Conservation (phyloP, 768 basidiomycete genomes). For the Mycena kentingensis region DNA sequence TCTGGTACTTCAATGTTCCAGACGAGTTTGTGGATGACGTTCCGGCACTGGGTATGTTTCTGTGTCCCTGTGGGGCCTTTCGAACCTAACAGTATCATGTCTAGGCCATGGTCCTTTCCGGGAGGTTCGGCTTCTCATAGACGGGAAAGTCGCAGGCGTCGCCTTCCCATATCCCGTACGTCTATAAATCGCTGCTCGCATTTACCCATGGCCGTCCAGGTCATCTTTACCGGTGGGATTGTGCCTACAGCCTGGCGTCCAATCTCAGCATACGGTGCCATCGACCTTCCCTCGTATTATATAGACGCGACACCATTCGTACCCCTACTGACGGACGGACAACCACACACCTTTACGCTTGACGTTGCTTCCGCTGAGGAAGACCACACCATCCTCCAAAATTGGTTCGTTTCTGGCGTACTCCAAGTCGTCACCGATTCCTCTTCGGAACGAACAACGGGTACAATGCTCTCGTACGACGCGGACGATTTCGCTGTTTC, state of each 20-base stretch:
- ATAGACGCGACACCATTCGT: slow-evolving; percentile 79
- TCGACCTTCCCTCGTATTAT: slow-evolving; percentile 78
- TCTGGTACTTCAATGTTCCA: slow-evolving; percentile 68
- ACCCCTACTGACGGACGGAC: slow-evolving; percentile 65
- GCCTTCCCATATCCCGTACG: slow-evolving; percentile 51
- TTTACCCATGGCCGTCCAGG: not conserved
- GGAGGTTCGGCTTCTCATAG: slow-evolving; percentile 50
- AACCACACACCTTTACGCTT: slow-evolving; percentile 70
- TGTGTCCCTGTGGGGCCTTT: not conserved
- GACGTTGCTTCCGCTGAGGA: slow-evolving; percentile 72
- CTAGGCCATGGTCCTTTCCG: slow-evolving; percentile 52
- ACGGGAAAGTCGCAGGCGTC: slow-evolving; percentile 47
- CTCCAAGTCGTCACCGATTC: slow-evolving; percentile 71
- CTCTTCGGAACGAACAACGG: slow-evolving; percentile 64
- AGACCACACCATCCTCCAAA: slow-evolving; percentile 65
- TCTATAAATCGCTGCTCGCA: not conserved
- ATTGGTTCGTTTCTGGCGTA: slow-evolving; percentile 77
- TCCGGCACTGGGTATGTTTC: slow-evolving; percentile 36
- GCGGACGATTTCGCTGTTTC: slow-evolving; percentile 60
- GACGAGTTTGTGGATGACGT: slow-evolving; percentile 59
- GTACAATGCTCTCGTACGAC: slow-evolving; percentile 60
- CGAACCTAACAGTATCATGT: slow-evolving; percentile 7
- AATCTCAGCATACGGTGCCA: slow-evolving; percentile 73
- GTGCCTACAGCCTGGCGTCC: slow-evolving; percentile 66
- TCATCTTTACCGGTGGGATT: slow-evolving; percentile 77